A percentile compares a stretch with the other conserved stretches of the same genome.
These are phyloP conservation scores for Chamaenerion angustifolium DNA, from an alignment of 345 rosid species.

Conservation along the genomic window DNA sequence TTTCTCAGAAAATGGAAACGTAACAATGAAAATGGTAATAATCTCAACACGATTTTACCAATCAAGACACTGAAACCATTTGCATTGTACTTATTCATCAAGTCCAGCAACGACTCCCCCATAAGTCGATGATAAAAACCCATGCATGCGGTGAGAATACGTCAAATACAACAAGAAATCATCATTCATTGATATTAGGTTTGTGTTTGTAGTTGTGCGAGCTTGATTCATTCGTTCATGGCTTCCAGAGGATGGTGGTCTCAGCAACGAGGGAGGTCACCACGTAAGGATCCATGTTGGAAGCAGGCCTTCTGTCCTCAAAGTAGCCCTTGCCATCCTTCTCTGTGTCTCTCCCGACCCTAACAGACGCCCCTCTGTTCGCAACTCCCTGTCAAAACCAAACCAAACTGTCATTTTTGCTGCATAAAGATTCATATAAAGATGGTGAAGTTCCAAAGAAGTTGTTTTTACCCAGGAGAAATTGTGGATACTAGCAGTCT, in stretches of 20 bases:
- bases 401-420: not conserved
- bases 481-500: slow-evolving; percentile 73
- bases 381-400: slow-evolving; percentile 53
- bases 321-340: slow-evolving; percentile 74
- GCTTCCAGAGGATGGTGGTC: slow-evolving; percentile 57
- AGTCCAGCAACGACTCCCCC: no score
- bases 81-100: no score
- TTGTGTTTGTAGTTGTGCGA: not conserved
- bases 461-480: slow-evolving; percentile 13
- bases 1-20: no score
- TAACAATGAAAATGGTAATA: no score
- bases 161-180: no score
- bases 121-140: no score
- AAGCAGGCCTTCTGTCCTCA: slow-evolving; percentile 85
- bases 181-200: no score
- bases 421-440: no score
- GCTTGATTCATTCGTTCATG: slow-evolving; percentile 19
- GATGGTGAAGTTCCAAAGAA: not conserved
- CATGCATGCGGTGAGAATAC: no score
- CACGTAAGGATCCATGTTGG: slow-evolving; percentile 73
- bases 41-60: no score
- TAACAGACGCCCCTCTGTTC: slow-evolving; percentile 69
- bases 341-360: slow-evolving; percentile 81
- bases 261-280: slow-evolving; percentile 77
- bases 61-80: no score